Percentiles rank a stretch among this genome's conserved stretches.
Conservation (phyloP, 371 early-diverging fungal genomes). For the Zychaea mexicana region DNA sequence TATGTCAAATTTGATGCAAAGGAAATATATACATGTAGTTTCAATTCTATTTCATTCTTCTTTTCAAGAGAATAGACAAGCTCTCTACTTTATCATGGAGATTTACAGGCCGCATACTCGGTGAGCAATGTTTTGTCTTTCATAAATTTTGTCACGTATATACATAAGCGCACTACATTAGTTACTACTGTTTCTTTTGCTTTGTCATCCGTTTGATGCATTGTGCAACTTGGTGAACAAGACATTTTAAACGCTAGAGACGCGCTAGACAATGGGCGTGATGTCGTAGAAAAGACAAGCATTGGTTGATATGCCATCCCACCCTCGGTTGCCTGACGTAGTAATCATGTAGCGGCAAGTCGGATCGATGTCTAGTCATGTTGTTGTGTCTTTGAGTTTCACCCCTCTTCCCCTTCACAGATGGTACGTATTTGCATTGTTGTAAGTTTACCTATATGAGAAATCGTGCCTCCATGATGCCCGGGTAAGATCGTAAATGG, state of each 20-base stretch:
- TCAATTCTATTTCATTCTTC: too few species aligned
- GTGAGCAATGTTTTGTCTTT: too few species aligned
- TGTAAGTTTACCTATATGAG: conserved; percentile 76
- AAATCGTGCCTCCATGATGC: conserved; percentile 75
- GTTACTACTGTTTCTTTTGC: not conserved
- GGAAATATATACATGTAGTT: too few species aligned
- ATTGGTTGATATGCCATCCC: conserved; percentile 88
- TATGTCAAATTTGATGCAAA: too few species aligned
- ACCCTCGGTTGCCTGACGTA: conserved; percentile 90
- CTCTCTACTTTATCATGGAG: too few species aligned
- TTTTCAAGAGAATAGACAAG: too few species aligned
- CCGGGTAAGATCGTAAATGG: conserved; percentile 53
- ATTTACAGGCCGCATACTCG: too few species aligned
- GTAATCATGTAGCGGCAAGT: conserved; percentile 81
- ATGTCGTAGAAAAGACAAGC: conserved; percentile 85
- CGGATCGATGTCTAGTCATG: conserved; percentile 65
- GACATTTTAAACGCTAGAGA: not conserved
- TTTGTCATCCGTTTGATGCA: not conserved
- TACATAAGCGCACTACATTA: not conserved
- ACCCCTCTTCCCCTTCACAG: too few species aligned
- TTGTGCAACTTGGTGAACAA: conserved; percentile 13
- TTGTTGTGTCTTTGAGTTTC: too few species aligned
- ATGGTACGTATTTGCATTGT: too few species aligned
- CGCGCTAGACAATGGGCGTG: conserved; percentile 23
- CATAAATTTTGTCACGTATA: too few species aligned